These are phyloP conservation scores for Kwoniella shivajii DNA, from an alignment of 1,284 basidiomycete species.

Conservation along the genomic window DNA sequence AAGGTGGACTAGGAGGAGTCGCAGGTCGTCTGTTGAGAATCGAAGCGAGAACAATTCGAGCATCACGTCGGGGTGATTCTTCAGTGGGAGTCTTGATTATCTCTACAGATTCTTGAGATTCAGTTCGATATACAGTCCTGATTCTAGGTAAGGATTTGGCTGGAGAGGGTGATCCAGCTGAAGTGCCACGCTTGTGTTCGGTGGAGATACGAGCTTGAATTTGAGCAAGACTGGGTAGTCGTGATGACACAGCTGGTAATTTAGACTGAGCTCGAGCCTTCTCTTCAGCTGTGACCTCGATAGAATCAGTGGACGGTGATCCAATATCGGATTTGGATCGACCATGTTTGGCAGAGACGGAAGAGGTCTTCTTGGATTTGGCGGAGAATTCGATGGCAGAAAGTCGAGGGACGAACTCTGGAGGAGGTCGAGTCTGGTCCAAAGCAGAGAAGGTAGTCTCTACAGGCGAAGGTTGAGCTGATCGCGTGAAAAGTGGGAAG, in stretches of 20 bases:
- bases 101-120: conserved; percentile 39
- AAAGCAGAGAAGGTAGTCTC: conserved; percentile 36
- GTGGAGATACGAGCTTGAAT: conserved; percentile 46
- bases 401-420: conserved; percentile 42
- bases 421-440: conserved; percentile 36
- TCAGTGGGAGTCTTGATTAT: conserved; percentile 43
- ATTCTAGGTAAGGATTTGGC: not conserved
- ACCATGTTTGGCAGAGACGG: conserved; percentile 19
- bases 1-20: conserved; percentile 23
- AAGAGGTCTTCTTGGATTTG: conserved; percentile 22
- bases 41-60: conserved; percentile 22
- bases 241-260: conserved; percentile 11
- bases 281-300: conserved; percentile 15
- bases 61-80: conserved; percentile 24
- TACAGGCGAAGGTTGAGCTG: conserved; percentile 41
- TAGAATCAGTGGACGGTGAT: conserved; percentile 2
- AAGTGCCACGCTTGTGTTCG: conserved; percentile 18
- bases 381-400: conserved; percentile 33
- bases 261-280: conserved; percentile 19
- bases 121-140: conserved; percentile 17
- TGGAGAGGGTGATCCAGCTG: conserved; percentile 6
- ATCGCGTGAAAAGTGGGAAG: conserved; percentile 36
- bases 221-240: conserved; percentile 46
- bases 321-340: conserved; percentile 30
- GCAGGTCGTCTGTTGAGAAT: conserved; percentile 24